Evolutionary conservation across 257 asterid species (phyloP).

Genomic region (Solanum lignicaule): DNA sequence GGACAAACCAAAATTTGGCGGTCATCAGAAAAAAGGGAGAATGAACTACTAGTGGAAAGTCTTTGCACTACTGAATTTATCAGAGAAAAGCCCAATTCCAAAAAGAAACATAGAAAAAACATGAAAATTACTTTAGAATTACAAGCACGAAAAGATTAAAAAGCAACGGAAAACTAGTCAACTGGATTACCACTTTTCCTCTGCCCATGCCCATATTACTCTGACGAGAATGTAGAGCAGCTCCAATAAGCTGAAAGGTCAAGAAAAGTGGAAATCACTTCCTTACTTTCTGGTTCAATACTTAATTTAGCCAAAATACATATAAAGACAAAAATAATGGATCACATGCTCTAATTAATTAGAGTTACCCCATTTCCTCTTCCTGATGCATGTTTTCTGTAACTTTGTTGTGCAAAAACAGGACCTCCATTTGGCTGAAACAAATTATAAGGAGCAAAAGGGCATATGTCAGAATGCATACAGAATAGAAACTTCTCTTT

Average conservation of each 20-base stretch:
- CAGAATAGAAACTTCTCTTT: background rate
- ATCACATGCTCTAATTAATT: background rate
- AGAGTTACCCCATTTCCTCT: conserved; percentile 8
- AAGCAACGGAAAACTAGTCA: background rate
- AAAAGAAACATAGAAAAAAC: background rate
- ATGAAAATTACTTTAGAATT: background rate
- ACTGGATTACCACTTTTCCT: background rate
- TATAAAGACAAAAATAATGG: background rate
- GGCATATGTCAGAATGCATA: background rate
- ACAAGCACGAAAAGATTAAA: background rate
- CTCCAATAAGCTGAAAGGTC: conserved; percentile 3
- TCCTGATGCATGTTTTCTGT: conserved; percentile 4
- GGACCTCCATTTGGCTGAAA: conserved; percentile 12
- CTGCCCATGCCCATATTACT: background rate
- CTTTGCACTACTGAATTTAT: background rate
- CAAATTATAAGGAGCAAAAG: background rate
- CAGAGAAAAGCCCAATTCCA: background rate
- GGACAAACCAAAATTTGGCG: background rate
- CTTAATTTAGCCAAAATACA: background rate
- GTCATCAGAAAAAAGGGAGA: background rate
- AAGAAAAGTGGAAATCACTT: background rate
- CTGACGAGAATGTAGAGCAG: background rate
- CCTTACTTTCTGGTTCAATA: background rate
- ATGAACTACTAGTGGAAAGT: background rate
- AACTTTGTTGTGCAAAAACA: background rate